These are phyloP conservation scores for Aspergillus sparsus DNA, from an alignment of 495 filamentous ascomycete species.

Conservation along the genomic window DNA sequence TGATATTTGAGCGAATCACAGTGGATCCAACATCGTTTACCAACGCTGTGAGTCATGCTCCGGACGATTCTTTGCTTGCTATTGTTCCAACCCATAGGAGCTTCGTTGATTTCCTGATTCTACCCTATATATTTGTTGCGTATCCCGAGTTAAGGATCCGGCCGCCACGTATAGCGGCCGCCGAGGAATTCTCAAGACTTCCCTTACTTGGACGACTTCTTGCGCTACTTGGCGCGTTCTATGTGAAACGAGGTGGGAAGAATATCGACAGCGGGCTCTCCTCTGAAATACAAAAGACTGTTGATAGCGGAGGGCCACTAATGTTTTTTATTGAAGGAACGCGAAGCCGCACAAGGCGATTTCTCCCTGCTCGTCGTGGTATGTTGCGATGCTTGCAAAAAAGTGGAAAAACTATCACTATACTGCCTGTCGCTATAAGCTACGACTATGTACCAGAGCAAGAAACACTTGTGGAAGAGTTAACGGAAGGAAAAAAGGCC, in stretches of 20 bases:
- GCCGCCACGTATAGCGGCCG: neutral
- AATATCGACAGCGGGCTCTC: neutral
- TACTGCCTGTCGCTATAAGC: neutral
- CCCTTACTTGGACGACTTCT: neutral
- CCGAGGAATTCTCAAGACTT: neutral
- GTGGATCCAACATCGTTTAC: constrained; percentile 1
- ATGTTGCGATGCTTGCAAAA: neutral
- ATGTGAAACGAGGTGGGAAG: neutral
- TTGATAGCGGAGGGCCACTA: neutral
- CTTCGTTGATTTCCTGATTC: neutral
- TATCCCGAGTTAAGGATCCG: neutral
- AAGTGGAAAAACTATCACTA: neutral
- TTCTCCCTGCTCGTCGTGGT: neutral
- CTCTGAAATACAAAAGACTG: neutral
- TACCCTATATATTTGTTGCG: neutral
- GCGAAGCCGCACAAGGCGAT: neutral
- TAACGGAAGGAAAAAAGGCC: neutral
- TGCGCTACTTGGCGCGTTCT: neutral
- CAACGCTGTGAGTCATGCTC: neutral
- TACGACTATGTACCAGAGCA: constrained; percentile 1
- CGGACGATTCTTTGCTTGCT: neutral
- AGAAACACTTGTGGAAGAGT: neutral
- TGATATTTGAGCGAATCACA: neutral
- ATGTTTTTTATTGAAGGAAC: constrained; percentile 2
- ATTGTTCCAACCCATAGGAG: neutral